A percentile compares a stretch with the other conserved stretches of the same genome.
Conservation (phyloP, 176 grass and related monocot species). For the Triticum turgidum region DNA sequence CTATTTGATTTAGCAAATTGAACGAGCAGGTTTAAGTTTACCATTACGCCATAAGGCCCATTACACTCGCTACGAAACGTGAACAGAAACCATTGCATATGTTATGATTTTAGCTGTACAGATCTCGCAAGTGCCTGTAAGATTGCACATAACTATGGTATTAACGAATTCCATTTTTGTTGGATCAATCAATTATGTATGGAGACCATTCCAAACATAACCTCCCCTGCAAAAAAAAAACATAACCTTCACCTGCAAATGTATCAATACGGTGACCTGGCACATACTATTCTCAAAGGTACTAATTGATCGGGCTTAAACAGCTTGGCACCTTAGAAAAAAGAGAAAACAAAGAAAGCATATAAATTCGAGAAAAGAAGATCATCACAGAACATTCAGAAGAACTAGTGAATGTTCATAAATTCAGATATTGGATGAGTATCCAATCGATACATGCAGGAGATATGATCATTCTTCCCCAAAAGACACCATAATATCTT, state of each 20-base stretch:
- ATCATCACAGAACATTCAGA: not conserved
- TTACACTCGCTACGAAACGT: too few species aligned
- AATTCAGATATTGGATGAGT: not conserved
- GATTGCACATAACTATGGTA: too few species aligned
- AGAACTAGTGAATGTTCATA: not conserved
- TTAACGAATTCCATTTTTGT: too few species aligned
- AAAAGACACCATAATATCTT: not conserved
- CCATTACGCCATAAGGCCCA: too few species aligned
- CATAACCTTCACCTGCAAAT: not conserved
- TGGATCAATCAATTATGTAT: too few species aligned
- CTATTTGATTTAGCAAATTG: not conserved
- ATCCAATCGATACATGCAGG: not conserved
- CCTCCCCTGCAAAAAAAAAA: not conserved
- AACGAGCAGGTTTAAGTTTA: too few species aligned
- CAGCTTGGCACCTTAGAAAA: not conserved
- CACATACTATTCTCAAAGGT: not conserved
- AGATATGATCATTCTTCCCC: too few species aligned
- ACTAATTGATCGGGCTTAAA: too few species aligned
- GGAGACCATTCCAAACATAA: not conserved
- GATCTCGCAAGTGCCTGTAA: not conserved
- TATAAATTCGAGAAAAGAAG: not conserved
- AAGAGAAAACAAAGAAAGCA: not conserved
- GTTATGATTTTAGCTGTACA: not conserved
- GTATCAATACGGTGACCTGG: not conserved
- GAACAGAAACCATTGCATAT: too few species aligned